Evolutionary conservation across 495 filamentous ascomycete species (phyloP).

Genomic region (Talaromyces adpressus): DNA sequence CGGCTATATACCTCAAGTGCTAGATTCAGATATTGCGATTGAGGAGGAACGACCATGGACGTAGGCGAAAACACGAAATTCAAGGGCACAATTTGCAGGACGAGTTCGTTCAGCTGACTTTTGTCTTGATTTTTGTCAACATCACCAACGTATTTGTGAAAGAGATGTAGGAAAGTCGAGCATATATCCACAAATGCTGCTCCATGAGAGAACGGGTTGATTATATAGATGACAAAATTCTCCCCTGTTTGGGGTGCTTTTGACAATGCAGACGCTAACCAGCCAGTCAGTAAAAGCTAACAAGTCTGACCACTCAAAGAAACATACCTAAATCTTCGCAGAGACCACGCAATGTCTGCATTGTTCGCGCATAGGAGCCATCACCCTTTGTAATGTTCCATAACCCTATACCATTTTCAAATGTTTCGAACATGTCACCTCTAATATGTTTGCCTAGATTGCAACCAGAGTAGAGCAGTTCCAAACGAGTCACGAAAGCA

Average conservation of each 20-base stretch:
- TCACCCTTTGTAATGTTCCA: slow-evolving; percentile 32
- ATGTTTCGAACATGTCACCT: slow-evolving; percentile 42
- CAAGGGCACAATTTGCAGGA: slow-evolving; percentile 76
- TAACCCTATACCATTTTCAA: slow-evolving; percentile 52
- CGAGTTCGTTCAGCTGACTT: slow-evolving; percentile 56
- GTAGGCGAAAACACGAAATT: slow-evolving; percentile 60
- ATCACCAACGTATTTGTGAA: slow-evolving; percentile 56
- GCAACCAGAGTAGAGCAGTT: slow-evolving; percentile 69
- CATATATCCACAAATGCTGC: slow-evolving; percentile 68
- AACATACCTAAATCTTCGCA: slow-evolving; percentile 38
- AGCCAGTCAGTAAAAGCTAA: slow-evolving; percentile 12
- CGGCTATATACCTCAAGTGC: slow-evolving; percentile 85
- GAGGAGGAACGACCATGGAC: slow-evolving; percentile 58
- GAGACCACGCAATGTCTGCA: slow-evolving; percentile 29
- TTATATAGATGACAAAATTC: slow-evolving; percentile 79
- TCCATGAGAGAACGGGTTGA: slow-evolving; percentile 65
- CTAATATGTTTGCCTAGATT: slow-evolving; percentile 66
- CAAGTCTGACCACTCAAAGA: slow-evolving; percentile 6
- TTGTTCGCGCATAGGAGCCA: slow-evolving; percentile 24
- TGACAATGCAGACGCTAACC: slow-evolving; percentile 34
- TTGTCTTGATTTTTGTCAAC: slow-evolving; percentile 43
- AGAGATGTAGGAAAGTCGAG: slow-evolving; percentile 67
- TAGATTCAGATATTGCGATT: slow-evolving; percentile 58
- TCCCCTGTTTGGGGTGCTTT: slow-evolving; percentile 37
- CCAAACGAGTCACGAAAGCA: slow-evolving; percentile 64